Evolutionary conservation across 495 filamentous ascomycete species (phyloP), one percentile per base, ranked within the genome.

Genomic region (Amphirosellinia nigrospora): DNA sequence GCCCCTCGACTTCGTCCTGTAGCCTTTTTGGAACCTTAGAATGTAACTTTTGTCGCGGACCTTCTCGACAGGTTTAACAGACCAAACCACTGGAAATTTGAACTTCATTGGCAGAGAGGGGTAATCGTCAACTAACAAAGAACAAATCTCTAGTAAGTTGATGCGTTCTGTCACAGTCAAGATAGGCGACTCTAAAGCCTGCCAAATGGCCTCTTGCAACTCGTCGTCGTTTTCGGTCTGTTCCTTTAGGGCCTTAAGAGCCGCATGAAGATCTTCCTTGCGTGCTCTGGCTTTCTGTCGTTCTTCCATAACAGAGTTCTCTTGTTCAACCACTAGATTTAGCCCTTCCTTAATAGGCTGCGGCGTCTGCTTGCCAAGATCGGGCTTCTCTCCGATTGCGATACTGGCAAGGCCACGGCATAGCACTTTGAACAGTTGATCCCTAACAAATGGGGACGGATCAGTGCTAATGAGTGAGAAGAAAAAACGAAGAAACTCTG

Each of bases 361-460:
- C 75, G 79, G 74, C 8, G 74, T 66, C 45, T 72, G 62, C 66
- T 81, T 75, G 69, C 74, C 77, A 39, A 66, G 30, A 64, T 76
- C 56, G 39, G 71, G 62, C 15, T 78, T 74, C 60, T 92, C 89
- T 36, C 93, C 94, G 56, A 96, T 87, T 4, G 95, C 95, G 64
- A 97, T 86, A 65, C 89, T 86, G 3, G 93, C 96, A 39, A 99
- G 83, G 0, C 89, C 91, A 62, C 84, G 86, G 64, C 86, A 89
- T 75, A 98, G 89, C 0, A 90, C 77, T 66, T 84, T 83, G 68
- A 92, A 87, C 8, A 97, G 83, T 23, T 86, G 84, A 34, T 88
- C 84, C 23, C 96, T 90, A 38, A 97, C 85, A 77, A 90, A 95
- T 2, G 93, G 89, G 1, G 96, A 98, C 15, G 87, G 86, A 77